Base-by-base conservation (phyloP, 1,284 basidiomycete genomes). In the Heterobasidion irregulare region DNA sequence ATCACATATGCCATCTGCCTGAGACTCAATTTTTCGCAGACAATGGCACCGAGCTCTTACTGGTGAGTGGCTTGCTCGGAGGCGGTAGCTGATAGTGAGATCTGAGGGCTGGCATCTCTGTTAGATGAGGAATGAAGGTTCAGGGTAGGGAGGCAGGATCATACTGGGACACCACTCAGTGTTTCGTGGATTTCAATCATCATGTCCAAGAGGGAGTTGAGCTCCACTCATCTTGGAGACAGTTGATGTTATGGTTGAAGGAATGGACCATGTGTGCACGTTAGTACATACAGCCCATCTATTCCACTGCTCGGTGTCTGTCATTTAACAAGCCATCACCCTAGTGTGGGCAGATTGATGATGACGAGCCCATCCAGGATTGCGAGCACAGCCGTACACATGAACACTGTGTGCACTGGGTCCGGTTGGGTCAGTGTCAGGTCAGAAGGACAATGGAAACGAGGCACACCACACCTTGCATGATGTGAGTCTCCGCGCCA, bases 131-230 rank as follows among this genome's bases (percentile, higher is more conserved):
- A 50, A 50, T 52, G 10, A 12, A 16, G 10, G 46, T 4, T 9
- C 19, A 50, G 43, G 32, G 38, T 50, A 33, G 38, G 41, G 26
- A 47, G 15, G n/a, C 34, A 43, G 38, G 34, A 15, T 78, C 87
- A 59, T 60, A 92, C 92, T 65, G 88, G 63, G 47, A 84, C 81
- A 5, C 95, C 95, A 36, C 91, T 90, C 2, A 99, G 76, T 0
- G 92, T 94, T 63, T 97, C 94, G 59, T 94, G 89, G 49, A 98
- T 93, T 41, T 98, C 94, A 48, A 77, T 84, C 81, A 99, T 93
- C 1, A 89, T 79, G n/a, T 79, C 79, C 18, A 83, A 88, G 45
- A 99, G 74, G 0, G 81, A 81, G 62, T 86, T 84, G 5, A 99
- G 76, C 67, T 99, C 95, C 1, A 84, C 78, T 98, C 95, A 61